These are phyloP conservation scores for Rhizopus stolonifer DNA, from an alignment of 371 early-diverging fungal species.

Conservation along the genomic window DNA sequence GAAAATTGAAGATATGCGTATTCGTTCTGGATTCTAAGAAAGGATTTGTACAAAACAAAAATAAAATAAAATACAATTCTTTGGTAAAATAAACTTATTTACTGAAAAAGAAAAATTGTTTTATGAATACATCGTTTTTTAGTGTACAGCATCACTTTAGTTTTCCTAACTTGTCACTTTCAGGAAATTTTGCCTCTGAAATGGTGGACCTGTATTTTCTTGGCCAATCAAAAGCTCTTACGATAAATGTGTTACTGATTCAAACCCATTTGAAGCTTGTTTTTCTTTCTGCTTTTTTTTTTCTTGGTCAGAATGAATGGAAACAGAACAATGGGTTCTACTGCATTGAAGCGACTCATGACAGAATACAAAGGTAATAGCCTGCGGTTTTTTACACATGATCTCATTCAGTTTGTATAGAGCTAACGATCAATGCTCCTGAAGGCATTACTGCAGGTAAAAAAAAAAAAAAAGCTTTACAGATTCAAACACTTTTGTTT, in stretches of 20 bases:
- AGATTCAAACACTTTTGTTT: background rate
- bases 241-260: background rate
- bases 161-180: too few species aligned
- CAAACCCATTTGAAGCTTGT: background rate
- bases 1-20: constrained; percentile 89
- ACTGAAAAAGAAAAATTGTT: too few species aligned
- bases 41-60: background rate
- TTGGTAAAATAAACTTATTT: too few species aligned
- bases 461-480: background rate
- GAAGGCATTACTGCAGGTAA: constrained; percentile 95
- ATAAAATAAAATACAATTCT: background rate
- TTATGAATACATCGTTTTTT: too few species aligned
- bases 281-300: constrained; percentile 3
- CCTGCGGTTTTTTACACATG: background rate
- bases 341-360: constrained; percentile 94
- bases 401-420: constrained; percentile 39
- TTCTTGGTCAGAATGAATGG: constrained; percentile 29
- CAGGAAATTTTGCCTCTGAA: too few species aligned
- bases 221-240: background rate
- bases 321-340: constrained; percentile 55
- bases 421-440: constrained; percentile 91
- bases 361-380: constrained; percentile 89
- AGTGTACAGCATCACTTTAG: too few species aligned
- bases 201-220: background rate
- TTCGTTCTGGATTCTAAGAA: constrained; percentile 53